phyloP scores from a whole-genome alignment of 2,329 filamentous ascomycete species.

The Parafenestella ontariensis region DNA sequence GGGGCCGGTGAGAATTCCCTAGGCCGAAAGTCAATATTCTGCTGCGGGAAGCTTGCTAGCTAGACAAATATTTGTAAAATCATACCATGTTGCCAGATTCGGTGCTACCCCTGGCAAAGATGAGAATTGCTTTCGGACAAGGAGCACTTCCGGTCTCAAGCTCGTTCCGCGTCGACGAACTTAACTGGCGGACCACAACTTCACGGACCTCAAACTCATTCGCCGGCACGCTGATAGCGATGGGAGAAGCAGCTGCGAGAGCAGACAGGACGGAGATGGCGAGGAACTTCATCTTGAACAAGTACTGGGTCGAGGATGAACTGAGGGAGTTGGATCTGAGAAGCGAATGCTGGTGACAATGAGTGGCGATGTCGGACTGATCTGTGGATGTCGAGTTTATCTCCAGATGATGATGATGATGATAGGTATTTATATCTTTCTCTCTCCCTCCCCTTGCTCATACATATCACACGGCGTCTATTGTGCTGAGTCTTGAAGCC shows the following conservation, averaged over 20 bases:
- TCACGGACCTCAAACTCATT: neutral
- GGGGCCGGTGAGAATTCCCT: conserved; percentile 31
- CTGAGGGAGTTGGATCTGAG: neutral
- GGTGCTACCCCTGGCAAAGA: conserved; percentile 35
- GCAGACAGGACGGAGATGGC: conserved; percentile 19
- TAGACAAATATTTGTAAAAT: neutral
- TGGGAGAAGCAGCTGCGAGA: conserved; percentile 19
- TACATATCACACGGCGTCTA: neutral
- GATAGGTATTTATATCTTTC: neutral
- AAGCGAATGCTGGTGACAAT: neutral
- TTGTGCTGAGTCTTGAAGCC: neutral
- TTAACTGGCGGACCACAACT: conserved; percentile 23
- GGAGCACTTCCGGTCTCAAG: conserved; percentile 27
- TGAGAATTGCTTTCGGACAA: conserved; percentile 38
- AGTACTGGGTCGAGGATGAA: neutral
- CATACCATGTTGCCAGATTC: conserved; percentile 39
- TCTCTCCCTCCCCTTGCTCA: neutral
- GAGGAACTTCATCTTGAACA: conserved; percentile 30
- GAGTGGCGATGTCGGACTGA: neutral
- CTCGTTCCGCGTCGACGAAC: conserved; percentile 19
- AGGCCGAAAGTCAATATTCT: neutral
- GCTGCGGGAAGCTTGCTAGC: neutral
- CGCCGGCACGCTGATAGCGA: conserved; percentile 13
- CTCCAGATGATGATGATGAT: neutral
- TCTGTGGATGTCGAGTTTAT: neutral